Evolutionary conservation across 208 protist species (phyloP).

Genomic region (Tritrichomonas musculus): DNA sequence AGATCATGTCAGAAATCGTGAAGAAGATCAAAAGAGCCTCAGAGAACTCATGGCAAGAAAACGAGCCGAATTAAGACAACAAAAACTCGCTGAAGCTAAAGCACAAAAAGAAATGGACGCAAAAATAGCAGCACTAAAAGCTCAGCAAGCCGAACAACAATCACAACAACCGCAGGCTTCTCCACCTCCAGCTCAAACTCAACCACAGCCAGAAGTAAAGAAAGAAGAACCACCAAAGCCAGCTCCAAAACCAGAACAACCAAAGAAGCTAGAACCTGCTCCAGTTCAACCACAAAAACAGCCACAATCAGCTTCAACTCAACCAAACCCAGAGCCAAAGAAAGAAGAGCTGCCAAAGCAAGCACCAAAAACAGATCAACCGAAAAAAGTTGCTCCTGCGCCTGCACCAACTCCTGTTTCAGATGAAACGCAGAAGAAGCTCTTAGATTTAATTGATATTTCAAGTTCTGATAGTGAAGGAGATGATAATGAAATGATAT

Average conservation of each 20-base stretch:
- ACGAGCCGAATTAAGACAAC: not conserved
- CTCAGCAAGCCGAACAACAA: not conserved
- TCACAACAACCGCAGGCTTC: not conserved
- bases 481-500: not conserved
- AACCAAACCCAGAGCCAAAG: not conserved
- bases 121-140: not conserved
- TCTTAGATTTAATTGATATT: not conserved
- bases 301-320: not conserved
- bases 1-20: not conserved
- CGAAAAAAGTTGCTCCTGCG: not conserved
- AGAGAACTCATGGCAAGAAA: not conserved
- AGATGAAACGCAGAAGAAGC: not conserved
- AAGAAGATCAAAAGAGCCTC: not conserved
- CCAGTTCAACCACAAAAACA: not conserved
- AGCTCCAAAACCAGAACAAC: not conserved
- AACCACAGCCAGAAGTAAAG: no score
- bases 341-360: not conserved
- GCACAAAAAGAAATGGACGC: not conserved
- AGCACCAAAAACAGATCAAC: not conserved
- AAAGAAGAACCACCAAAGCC: not conserved
- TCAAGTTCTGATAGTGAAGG: not conserved
- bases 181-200: not conserved
- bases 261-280: not conserved
- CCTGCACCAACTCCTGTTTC: not conserved
- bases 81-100: not conserved